A percentile compares a stretch with the other conserved stretches of the same genome.
These are phyloP conservation scores for Syzygium aromaticum DNA, from an alignment of 345 rosid genomes.

Conservation along the genomic window DNA sequence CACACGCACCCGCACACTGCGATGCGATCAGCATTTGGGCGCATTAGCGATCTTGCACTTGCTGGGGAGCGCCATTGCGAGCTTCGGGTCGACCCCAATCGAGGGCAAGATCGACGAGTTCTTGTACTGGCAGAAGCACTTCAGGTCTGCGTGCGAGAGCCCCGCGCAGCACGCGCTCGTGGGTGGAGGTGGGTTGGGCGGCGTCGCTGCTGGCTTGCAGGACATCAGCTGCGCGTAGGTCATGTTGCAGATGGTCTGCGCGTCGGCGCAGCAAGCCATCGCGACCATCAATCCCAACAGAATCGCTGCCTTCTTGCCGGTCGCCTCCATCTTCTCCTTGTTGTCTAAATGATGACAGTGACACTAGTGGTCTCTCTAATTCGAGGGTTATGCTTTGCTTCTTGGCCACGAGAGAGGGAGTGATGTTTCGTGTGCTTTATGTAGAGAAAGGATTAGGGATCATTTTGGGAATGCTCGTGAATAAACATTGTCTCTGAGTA, in stretches of 20 bases:
- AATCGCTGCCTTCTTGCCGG: not conserved
- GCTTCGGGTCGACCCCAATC: slow-evolving; percentile 48
- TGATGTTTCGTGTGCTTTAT: not conserved
- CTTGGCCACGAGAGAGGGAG: not conserved
- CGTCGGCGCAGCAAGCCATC: slow-evolving; percentile 9
- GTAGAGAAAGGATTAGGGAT: not conserved
- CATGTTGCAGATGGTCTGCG: slow-evolving; percentile 37
- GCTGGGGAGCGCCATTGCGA: slow-evolving; percentile 43
- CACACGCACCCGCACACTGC: not conserved
- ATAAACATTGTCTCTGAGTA: not conserved
- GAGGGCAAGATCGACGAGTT: slow-evolving; percentile 38
- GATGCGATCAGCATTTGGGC: slow-evolving; percentile 15
- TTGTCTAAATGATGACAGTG: not conserved
- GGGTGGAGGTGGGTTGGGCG: slow-evolving; percentile 32
- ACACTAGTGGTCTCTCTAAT: not conserved
- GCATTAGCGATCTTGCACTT: slow-evolving; percentile 39
- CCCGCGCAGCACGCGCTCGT: slow-evolving; percentile 31
- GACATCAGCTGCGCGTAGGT: slow-evolving; percentile 19
- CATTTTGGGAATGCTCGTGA: not conserved
- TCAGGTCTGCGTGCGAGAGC: slow-evolving; percentile 27
- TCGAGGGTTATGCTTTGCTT: not conserved
- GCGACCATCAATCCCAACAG: not conserved
- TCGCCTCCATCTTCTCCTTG: slow-evolving; percentile 3
- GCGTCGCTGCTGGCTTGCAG: slow-evolving; percentile 40
- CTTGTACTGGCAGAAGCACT: slow-evolving; percentile 46